Percentiles rank a stretch among this genome's conserved stretches.
phyloP scores from a whole-genome alignment of 495 filamentous ascomycete genomes.

The Xylona heveae region DNA sequence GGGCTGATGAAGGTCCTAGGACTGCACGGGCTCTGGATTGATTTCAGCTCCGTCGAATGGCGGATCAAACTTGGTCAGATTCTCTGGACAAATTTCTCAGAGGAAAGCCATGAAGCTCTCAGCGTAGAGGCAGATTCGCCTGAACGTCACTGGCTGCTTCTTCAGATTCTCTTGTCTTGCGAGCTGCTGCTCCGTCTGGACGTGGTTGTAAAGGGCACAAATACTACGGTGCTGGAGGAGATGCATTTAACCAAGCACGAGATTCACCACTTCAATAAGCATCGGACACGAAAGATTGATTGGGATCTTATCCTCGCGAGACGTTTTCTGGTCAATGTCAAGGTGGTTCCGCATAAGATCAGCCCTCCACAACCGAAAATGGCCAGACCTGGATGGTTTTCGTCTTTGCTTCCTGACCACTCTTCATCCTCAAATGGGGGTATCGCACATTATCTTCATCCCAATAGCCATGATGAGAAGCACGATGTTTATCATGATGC shows the following conservation, averaged over 20 bases:
- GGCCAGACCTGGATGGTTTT: conserved; percentile 24
- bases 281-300: conserved; percentile 44
- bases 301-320: conserved; percentile 66
- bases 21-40: conserved; percentile 38
- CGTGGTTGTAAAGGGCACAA: conserved; percentile 40
- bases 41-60: conserved; percentile 67
- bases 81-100: conserved; percentile 35
- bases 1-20: conserved; percentile 23
- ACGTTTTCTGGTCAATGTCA: conserved; percentile 55
- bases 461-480: too few relatives aligned
- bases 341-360: conserved; percentile 17
- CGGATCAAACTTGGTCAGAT: conserved; percentile 60
- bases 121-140: too few relatives aligned
- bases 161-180: conserved; percentile 58
- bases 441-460: too few relatives aligned
- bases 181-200: conserved; percentile 61
- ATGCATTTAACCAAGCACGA: conserved; percentile 39
- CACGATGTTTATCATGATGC: conserved; percentile 4
- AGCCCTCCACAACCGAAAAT: conserved; percentile 8
- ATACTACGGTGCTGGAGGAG: conserved; percentile 22
- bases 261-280: conserved; percentile 36
- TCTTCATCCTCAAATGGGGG: too few relatives aligned
- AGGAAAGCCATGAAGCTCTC: too few relatives aligned
- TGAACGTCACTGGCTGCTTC: conserved; percentile 54
- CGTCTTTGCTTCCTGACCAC: conserved; percentile 16